Conservation (phyloP, 371 early-diverging fungal species). For the Mortierella sp. region DNA sequence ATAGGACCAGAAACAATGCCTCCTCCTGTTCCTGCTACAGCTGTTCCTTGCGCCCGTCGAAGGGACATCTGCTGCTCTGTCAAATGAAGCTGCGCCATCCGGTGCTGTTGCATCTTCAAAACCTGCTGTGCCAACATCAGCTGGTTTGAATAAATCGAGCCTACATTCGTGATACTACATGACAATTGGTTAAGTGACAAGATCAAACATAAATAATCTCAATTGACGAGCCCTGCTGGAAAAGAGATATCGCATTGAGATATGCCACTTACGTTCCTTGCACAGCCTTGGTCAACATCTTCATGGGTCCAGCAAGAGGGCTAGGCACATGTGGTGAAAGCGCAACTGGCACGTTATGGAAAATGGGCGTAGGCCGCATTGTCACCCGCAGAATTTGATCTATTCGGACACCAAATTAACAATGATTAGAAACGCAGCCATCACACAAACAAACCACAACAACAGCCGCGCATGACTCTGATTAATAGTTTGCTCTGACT, state of each 20-base stretch:
- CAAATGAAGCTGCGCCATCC: slow-evolving; percentile 40
- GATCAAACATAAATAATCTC: not conserved
- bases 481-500: not conserved
- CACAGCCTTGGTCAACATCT: slow-evolving; percentile 29
- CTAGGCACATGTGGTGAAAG: slow-evolving; percentile 25
- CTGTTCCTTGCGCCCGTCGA: slow-evolving; percentile 26
- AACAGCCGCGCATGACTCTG: not conserved
- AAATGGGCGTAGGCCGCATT: slow-evolving; percentile 22
- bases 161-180: slow-evolving; percentile 38
- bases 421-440: not conserved
- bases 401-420: not conserved
- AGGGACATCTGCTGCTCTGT: slow-evolving; percentile 35
- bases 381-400: slow-evolving; percentile 47
- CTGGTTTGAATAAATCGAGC: slow-evolving; percentile 39
- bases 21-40: not conserved
- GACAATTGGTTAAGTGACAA: not conserved
- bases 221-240: not conserved
- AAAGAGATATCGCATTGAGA: not conserved
- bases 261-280: slow-evolving; percentile 53
- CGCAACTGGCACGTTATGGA: slow-evolving; percentile 12
- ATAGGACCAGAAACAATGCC: not conserved
- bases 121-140: slow-evolving; percentile 37
- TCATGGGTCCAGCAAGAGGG: slow-evolving; percentile 41
- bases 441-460: not conserved
- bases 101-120: slow-evolving; percentile 44